phyloP scores from a whole-genome alignment of 768 basidiomycete genomes.

The Kwoniella dendrophila region DNA sequence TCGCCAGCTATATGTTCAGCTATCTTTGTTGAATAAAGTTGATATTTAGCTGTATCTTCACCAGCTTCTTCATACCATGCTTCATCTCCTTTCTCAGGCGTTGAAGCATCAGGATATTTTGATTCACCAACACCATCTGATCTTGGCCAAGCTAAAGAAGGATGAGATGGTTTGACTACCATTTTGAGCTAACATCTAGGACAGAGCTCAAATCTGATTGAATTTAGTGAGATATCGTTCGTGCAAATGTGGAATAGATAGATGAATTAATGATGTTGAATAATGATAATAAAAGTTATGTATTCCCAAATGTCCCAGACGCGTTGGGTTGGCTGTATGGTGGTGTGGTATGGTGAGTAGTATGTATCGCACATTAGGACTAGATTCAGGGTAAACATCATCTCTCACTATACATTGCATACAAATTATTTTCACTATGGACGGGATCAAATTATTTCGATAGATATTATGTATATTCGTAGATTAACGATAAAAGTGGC shows the following conservation, averaged over 20 bases:
- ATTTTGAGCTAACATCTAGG: no score
- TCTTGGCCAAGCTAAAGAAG: constrained; percentile 37
- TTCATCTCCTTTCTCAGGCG: background rate
- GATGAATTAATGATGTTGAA: background rate
- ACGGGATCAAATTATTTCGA: constrained; percentile 14
- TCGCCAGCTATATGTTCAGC: constrained; percentile 34
- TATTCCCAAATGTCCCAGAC: no score
- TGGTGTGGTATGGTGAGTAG: no score
- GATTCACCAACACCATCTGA: constrained; percentile 34
- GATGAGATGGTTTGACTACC: constrained; percentile 31
- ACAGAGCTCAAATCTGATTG: no score
- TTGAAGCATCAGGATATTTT: constrained; percentile 28
- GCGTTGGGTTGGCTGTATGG: no score
- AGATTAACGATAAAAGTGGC: no score
- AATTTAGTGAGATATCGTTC: no score
- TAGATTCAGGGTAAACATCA: background rate
- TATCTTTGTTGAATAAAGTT: constrained; percentile 34
- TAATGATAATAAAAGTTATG: background rate
- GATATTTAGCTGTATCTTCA: constrained; percentile 25
- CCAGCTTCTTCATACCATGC: constrained; percentile 25
- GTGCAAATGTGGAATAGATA: background rate
- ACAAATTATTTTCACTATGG: background rate
- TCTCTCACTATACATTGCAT: background rate
- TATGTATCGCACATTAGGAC: no score
- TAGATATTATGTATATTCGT: background rate